Conservation (phyloP, 169 alveolate species). For the Plasmodium vivax region DNA sequence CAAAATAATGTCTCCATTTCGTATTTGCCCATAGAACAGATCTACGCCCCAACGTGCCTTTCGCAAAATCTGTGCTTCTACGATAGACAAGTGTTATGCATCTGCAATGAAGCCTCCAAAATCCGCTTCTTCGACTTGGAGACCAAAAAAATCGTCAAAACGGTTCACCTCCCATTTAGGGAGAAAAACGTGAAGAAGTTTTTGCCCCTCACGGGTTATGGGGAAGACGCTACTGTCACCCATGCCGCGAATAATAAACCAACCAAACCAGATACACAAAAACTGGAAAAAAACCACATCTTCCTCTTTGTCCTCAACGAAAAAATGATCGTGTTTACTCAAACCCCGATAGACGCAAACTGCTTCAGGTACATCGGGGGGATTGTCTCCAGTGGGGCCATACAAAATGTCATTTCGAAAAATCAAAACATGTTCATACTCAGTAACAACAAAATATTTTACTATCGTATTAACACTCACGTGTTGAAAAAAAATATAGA, state of each 20-base stretch:
- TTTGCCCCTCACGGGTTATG: slow-evolving; percentile 1
- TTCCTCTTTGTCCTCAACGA: slow-evolving; percentile 53
- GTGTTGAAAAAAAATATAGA: slow-evolving; percentile 28
- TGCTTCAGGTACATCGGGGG: slow-evolving; percentile 63
- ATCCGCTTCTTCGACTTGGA: slow-evolving; percentile 61
- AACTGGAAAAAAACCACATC: slow-evolving; percentile 39
- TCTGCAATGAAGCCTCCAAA: slow-evolving; percentile 60
- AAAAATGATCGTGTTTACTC: slow-evolving; percentile 69
- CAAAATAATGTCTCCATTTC: slow-evolving; percentile 36
- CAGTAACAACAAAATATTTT: slow-evolving; percentile 66
- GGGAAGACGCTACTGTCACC: background rate
- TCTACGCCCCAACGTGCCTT: slow-evolving; percentile 52
- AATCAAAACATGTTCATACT: slow-evolving; percentile 36
- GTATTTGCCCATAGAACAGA: slow-evolving; percentile 40
- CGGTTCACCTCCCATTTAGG: slow-evolving; percentile 53
- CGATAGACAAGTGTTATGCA: slow-evolving; percentile 54
- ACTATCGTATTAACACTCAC: slow-evolving; percentile 19
- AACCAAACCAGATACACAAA: background rate
- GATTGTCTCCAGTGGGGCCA: slow-evolving; percentile 46
- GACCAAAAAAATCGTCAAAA: slow-evolving; percentile 59
- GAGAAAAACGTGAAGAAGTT: slow-evolving; percentile 18
- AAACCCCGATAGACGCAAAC: slow-evolving; percentile 50
- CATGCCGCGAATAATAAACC: background rate
- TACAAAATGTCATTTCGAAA: slow-evolving; percentile 35
- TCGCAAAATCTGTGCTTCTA: slow-evolving; percentile 38